Evolutionary conservation across 1,139 yeast species (phyloP).

Genomic region (Nakaseomyces bracarensis): DNA sequence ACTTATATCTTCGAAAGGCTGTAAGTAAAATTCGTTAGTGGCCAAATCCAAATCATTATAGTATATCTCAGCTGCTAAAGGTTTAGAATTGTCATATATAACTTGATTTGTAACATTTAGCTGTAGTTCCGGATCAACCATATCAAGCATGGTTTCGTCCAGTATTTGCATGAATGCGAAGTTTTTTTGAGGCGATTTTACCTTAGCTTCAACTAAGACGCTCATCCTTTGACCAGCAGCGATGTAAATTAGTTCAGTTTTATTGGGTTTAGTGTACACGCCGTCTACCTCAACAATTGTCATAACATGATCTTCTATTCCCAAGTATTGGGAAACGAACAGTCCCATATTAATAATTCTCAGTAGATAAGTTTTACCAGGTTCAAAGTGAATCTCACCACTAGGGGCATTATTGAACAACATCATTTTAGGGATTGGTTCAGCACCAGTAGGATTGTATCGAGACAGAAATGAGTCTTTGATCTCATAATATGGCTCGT

Average conservation of each 20-base stretch:
- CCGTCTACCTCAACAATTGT: slow-evolving; percentile 72
- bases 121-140: slow-evolving; percentile 45
- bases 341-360: slow-evolving; percentile 60
- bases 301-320: slow-evolving; percentile 59
- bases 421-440: slow-evolving; percentile 63
- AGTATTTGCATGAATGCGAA: slow-evolving; percentile 55
- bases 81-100: slow-evolving; percentile 39
- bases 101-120: slow-evolving; percentile 49
- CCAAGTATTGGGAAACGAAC: slow-evolving; percentile 63
- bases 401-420: slow-evolving; percentile 59
- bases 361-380: slow-evolving; percentile 54
- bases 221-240: slow-evolving; percentile 68
- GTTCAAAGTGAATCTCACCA: slow-evolving; percentile 48
- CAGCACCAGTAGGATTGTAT: slow-evolving; percentile 77
- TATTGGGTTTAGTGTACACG: slow-evolving; percentile 49
- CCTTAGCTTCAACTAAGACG: slow-evolving; percentile 51
- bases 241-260: slow-evolving; percentile 50
- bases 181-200: slow-evolving; percentile 38
- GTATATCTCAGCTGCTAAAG: slow-evolving; percentile 21
- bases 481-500: slow-evolving; percentile 41
- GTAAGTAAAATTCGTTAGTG: slow-evolving; percentile 51
- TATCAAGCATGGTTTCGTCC: slow-evolving; percentile 62
- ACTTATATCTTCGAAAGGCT: slow-evolving; percentile 39
- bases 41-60: slow-evolving; percentile 21
- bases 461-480: slow-evolving; percentile 44